phyloP scores from a whole-genome alignment of 257 asterid species.

The Salvia miltiorrhiza region DNA sequence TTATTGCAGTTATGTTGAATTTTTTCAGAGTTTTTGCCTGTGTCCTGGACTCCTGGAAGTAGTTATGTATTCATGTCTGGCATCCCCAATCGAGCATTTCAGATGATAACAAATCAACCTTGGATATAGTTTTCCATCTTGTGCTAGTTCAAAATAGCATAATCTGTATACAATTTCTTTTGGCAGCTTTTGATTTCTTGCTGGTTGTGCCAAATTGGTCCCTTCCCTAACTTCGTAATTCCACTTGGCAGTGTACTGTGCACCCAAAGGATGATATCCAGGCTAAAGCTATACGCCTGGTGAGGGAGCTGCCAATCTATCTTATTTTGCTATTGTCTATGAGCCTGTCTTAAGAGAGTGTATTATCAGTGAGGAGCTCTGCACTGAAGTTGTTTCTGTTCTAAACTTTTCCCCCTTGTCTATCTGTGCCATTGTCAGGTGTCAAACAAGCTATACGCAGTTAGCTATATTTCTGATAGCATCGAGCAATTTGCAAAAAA shows the following conservation, averaged over 20 bases:
- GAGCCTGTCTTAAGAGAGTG: neutral
- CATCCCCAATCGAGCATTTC: constrained; percentile 1
- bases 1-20: neutral
- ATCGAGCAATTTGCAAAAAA: constrained; percentile 78
- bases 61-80: neutral
- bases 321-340: constrained; percentile 4
- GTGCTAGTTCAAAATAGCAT: constrained; percentile 5
- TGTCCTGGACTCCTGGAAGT: neutral
- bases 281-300: constrained; percentile 94
- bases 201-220: constrained; percentile 6
- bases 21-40: neutral
- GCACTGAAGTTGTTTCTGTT: constrained; percentile 17
- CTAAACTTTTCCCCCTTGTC: constrained; percentile 17
- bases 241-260: constrained; percentile 76
- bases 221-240: constrained; percentile 27
- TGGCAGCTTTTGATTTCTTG: constrained; percentile 17
- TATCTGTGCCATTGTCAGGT: constrained; percentile 54
- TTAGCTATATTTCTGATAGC: constrained; percentile 57
- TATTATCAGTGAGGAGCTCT: constrained; percentile 8
- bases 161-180: constrained; percentile 1
- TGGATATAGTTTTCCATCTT: constrained; percentile 1
- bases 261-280: constrained; percentile 84
- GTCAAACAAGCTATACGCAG: constrained; percentile 75
- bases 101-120: constrained; percentile 1
- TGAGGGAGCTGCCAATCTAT: constrained; percentile 32